Evolutionary conservation across 2,329 filamentous ascomycete genomes (phyloP), one percentile per base, ranked within the genome.

Genomic region (Tolypocladium tropicale): DNA sequence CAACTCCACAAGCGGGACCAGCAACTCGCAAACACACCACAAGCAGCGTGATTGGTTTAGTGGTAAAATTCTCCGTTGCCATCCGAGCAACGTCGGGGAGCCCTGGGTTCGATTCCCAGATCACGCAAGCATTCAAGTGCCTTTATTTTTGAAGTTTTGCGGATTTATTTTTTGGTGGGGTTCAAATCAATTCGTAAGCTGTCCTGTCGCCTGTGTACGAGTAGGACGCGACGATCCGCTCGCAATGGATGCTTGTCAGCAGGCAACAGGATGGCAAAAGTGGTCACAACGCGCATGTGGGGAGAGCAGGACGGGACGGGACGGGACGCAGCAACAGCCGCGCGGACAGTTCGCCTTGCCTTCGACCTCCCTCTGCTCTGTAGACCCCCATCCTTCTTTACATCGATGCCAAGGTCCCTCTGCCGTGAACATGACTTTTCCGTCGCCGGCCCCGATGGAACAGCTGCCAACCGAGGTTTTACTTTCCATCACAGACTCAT

Each of bases 31-130:
- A 25, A 6, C n/a, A 33, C 25, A 11, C n/a, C 37, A 12, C 39
- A 34, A 14, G 21, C 16, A 25, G 53, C 53, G 53, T 55, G 43
- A 55, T 55, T 55, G 53, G 53, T 55, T 55, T 55, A 55, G 53
- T 55, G 53, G 53, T 55, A 55, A 55, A 54, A 55, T 55, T 55
- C 53, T 55, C 53, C 53, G 53, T 55, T 54, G 53, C 53, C 53
- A 54, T 54, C 30, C 53, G 53, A 6, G 41, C 43, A 54, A 18
- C 41, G 32, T 54, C 53, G 53, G 53, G 53, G 53, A 55, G 53
- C 53, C 53, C 53, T 55, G 53, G 53, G 53, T 55, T 55, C 53
- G 53, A 55, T 55, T 55, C 53, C 53, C 43, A 55, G 53, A 55
- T 55, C 43, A 55, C 53, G 53, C 53, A 55, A 30, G 46, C 46